Evolutionary conservation across 352 stramenopile species (phyloP).

Genomic region (Phytopythium sindhum): DNA sequence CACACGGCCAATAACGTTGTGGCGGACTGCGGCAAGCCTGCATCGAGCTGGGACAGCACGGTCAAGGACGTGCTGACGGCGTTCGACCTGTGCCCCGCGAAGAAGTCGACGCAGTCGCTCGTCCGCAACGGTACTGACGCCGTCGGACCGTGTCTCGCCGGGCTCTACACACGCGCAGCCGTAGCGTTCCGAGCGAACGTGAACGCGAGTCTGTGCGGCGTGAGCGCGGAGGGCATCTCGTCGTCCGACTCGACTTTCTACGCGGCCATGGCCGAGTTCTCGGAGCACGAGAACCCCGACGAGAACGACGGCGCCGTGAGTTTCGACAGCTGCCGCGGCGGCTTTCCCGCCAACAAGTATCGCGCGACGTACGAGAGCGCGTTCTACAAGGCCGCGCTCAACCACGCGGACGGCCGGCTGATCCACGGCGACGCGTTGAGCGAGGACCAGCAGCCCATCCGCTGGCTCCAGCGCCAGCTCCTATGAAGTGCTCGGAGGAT

Average conservation of each 20-base stretch:
- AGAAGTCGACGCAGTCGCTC: constrained; percentile 24
- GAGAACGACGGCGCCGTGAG: constrained; percentile 35
- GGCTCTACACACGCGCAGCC: constrained; percentile 18
- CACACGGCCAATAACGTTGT: constrained; percentile 20
- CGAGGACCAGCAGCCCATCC: constrained; percentile 15
- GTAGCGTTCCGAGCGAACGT: constrained; percentile 14
- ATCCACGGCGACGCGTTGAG: constrained; percentile 23
- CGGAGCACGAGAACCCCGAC: constrained; percentile 14
- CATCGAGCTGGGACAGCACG: background rate
- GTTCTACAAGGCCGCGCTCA: constrained; percentile 31
- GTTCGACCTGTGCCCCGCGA: constrained; percentile 25
- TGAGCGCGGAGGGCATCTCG: constrained; percentile 25
- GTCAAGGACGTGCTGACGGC: constrained; percentile 13
- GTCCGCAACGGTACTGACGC: constrained; percentile 10
- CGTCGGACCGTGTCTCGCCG: constrained; percentile 13
- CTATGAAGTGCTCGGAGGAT: background rate
- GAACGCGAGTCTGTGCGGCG: constrained; percentile 30
- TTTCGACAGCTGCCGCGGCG: constrained; percentile 27
- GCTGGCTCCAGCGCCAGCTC: constrained; percentile 21
- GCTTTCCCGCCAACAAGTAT: constrained; percentile 8
- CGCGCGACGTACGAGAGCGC: constrained; percentile 13
- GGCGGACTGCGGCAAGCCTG: constrained; percentile 12
- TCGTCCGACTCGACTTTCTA: constrained; percentile 16
- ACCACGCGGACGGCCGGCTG: constrained; percentile 28
- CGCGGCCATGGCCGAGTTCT: constrained; percentile 12